Evolutionary conservation across 1,284 basidiomycete species (phyloP).

Genomic region (Neonothopanus nambi): DNA sequence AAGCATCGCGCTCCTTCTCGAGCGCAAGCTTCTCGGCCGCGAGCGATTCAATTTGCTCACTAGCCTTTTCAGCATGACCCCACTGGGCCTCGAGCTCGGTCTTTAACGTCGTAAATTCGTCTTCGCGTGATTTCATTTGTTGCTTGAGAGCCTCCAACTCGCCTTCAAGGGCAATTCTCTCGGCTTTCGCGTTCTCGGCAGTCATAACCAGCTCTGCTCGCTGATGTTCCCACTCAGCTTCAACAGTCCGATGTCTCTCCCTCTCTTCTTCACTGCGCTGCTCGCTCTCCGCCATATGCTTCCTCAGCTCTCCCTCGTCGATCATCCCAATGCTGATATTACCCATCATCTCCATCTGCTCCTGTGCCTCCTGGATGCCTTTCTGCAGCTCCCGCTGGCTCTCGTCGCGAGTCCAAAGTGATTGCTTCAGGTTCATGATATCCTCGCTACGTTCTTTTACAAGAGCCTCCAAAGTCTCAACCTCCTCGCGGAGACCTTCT

Average conservation of each 20-base stretch:
- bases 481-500: constrained; percentile 41
- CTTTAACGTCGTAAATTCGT: constrained; percentile 50
- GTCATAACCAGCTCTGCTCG: constrained; percentile 41
- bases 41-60: constrained; percentile 44
- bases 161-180: constrained; percentile 41
- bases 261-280: constrained; percentile 40
- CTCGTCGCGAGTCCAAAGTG: constrained; percentile 51
- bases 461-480: constrained; percentile 38
- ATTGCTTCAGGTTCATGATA: constrained; percentile 43
- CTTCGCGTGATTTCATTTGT: constrained; percentile 41
- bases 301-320: constrained; percentile 45
- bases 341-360: constrained; percentile 58
- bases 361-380: constrained; percentile 52
- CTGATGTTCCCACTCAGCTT: constrained; percentile 53
- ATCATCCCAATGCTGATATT: constrained; percentile 40
- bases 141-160: constrained; percentile 39
- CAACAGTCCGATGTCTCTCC: constrained; percentile 40
- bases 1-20: constrained; percentile 40
- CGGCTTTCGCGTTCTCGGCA: constrained; percentile 36
- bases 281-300: constrained; percentile 37
- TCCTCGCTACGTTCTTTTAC: constrained; percentile 43
- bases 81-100: constrained; percentile 63
- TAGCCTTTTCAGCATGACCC: constrained; percentile 52
- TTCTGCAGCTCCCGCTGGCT: constrained; percentile 50
- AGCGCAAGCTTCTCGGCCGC: constrained; percentile 34